These are phyloP conservation scores for Annulohypoxylon bovei DNA, from an alignment of 495 filamentous ascomycete species.

Conservation along the genomic window DNA sequence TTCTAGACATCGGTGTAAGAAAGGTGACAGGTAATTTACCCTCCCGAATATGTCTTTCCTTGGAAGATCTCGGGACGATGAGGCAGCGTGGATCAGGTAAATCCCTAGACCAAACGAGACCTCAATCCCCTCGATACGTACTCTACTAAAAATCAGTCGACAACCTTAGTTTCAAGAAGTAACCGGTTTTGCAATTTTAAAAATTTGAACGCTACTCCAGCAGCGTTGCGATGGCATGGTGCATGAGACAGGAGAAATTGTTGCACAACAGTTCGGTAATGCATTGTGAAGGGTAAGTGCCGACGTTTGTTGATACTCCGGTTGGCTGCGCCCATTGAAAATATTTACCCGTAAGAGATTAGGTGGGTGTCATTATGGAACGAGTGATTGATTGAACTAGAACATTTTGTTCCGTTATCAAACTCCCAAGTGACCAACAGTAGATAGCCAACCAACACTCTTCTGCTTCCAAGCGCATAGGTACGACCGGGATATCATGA, in stretches of 20 bases:
- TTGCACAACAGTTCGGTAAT: conserved; percentile 8
- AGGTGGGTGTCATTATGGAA: neutral
- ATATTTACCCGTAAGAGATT: neutral
- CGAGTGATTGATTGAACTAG: neutral
- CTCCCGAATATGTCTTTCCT: neutral
- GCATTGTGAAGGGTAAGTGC: neutral
- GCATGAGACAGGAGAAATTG: conserved; percentile 2
- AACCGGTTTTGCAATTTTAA: neutral
- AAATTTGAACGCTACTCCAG: neutral
- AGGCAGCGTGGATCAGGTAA: neutral
- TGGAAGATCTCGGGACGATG: neutral
- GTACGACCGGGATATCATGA: neutral
- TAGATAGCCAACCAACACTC: neutral
- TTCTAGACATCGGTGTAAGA: neutral
- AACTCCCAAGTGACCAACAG: neutral
- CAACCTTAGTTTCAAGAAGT: neutral
- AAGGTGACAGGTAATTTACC: neutral
- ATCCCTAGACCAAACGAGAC: neutral
- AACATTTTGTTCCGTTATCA: neutral
- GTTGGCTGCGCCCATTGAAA: neutral
- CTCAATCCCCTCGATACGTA: neutral
- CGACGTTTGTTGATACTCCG: neutral
- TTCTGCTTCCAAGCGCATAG: too few species aligned
- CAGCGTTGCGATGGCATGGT: neutral
- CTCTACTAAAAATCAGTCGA: neutral